Percentiles rank a stretch among this genome's conserved stretches.
Conservation (phyloP, 192 early-diverging fungal genomes). For the Haplosporangium gracile region DNA sequence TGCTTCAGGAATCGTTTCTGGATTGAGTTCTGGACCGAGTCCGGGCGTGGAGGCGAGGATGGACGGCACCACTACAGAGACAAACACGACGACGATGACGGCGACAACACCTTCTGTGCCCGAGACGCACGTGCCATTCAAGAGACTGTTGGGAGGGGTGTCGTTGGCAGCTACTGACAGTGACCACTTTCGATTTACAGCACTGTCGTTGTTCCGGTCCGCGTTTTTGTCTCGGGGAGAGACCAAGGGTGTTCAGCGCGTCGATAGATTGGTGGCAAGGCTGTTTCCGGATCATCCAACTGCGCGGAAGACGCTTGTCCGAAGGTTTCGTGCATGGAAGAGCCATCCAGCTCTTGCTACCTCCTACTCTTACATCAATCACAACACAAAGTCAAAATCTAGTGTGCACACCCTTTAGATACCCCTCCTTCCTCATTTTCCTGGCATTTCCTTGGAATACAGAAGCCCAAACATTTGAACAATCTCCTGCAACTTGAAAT, state of each 20-base stretch:
- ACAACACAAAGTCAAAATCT: neutral
- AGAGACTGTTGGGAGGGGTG: neutral
- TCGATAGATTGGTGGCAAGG: conserved; percentile 23
- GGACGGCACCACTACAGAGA: neutral
- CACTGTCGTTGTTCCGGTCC: conserved; percentile 24
- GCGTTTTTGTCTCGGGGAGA: conserved; percentile 34
- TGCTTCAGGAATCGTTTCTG: neutral
- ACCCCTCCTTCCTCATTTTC: no score
- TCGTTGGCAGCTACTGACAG: conserved; percentile 17
- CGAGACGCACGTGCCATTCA: conserved; percentile 36
- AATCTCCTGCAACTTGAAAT: no score
- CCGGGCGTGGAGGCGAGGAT: neutral
- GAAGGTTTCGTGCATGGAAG: neutral
- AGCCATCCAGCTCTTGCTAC: neutral
- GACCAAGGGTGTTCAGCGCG: conserved; percentile 15
- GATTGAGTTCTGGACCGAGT: neutral
- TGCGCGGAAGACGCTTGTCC: neutral
- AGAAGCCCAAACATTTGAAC: no score
- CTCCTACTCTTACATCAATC: neutral
- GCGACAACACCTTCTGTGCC: neutral
- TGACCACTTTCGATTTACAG: conserved; percentile 36
- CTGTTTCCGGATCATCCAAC: conserved; percentile 28
- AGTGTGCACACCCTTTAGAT: neutral
- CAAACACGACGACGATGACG: neutral
- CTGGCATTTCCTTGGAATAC: no score